phyloP scores from a whole-genome alignment of 2,329 filamentous ascomycete genomes.

The Botrytis fabae region DNA sequence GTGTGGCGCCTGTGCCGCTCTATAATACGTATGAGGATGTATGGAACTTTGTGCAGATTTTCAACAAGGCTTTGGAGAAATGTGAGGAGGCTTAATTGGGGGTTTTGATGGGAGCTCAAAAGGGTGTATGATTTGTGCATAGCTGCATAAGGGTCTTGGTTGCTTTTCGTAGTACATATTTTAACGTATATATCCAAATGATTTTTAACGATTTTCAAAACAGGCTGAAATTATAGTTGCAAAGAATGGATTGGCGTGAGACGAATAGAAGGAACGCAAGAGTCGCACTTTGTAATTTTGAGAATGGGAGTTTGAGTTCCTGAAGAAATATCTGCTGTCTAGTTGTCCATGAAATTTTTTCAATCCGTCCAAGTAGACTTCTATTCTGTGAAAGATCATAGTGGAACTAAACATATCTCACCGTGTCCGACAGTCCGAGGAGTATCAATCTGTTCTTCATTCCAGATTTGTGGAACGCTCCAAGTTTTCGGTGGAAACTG shows the following conservation, averaged over 20 bases:
- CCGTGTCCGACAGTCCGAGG: too few species aligned
- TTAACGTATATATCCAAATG: conserved; percentile 10
- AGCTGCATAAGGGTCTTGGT: neutral
- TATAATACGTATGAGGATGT: conserved; percentile 82
- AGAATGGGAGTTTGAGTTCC: neutral
- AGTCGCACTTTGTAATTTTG: neutral
- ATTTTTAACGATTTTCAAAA: neutral
- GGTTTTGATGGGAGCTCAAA: neutral
- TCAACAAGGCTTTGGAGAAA: conserved; percentile 41
- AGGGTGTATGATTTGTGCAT: neutral
- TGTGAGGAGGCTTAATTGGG: conserved; percentile 6
- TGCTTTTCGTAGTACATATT: neutral
- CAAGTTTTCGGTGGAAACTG: too few species aligned
- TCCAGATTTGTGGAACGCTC: rapidly evolving
- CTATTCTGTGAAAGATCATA: too few species aligned
- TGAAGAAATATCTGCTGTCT: neutral
- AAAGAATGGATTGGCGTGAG: neutral
- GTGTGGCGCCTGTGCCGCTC: conserved; percentile 79
- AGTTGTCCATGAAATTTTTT: neutral
- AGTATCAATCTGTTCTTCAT: neutral
- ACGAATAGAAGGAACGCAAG: neutral
- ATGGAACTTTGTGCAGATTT: conserved; percentile 56
- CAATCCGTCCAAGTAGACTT: neutral
- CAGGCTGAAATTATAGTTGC: neutral
- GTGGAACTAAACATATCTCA: neutral